A percentile compares a stretch with the other conserved stretches of the same genome.
Evolutionary conservation across 192 early-diverging fungal species (phyloP).

Genomic region (Linnemannia exigua): DNA sequence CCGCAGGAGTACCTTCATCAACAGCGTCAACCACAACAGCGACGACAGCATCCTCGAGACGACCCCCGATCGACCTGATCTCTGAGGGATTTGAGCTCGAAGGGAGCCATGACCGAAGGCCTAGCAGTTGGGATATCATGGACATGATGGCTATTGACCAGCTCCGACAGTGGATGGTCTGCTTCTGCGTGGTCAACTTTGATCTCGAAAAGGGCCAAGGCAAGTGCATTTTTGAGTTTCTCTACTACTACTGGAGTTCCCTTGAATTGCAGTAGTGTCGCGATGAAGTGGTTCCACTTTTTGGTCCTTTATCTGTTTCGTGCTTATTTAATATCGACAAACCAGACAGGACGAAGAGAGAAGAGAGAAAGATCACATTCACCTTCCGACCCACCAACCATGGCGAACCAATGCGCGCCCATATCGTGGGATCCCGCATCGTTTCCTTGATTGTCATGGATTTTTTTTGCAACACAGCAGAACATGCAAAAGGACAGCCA

Average conservation of each 20-base stretch:
- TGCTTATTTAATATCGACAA: not conserved
- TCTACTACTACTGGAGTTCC: too few species aligned
- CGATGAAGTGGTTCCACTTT: conserved; percentile 5
- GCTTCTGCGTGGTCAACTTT: conserved; percentile 85
- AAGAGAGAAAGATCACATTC: not conserved
- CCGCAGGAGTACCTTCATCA: not conserved
- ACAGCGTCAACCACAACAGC: conserved; percentile 5
- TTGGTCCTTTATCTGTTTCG: not conserved
- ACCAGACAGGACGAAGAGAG: not conserved
- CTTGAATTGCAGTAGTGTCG: not conserved
- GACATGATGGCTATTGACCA: conserved; percentile 58
- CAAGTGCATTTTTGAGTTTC: too few species aligned
- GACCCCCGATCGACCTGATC: conserved; percentile 26
- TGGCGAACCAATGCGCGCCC: not conserved
- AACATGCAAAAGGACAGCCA: not conserved
- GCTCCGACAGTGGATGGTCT: conserved; percentile 77
- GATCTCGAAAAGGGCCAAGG: conserved; percentile 87
- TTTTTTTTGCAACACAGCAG: not conserved
- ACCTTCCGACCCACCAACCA: not conserved
- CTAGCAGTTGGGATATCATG: conserved; percentile 56
- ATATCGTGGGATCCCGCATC: not conserved
- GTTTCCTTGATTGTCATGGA: not conserved
- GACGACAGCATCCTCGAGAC: conserved; percentile 9
- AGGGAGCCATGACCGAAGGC: conserved; percentile 31
- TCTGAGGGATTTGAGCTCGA: conserved; percentile 30